These are phyloP conservation scores for Solanum habrochaites DNA, from an alignment of 257 asterid genomes.

Conservation along the genomic window DNA sequence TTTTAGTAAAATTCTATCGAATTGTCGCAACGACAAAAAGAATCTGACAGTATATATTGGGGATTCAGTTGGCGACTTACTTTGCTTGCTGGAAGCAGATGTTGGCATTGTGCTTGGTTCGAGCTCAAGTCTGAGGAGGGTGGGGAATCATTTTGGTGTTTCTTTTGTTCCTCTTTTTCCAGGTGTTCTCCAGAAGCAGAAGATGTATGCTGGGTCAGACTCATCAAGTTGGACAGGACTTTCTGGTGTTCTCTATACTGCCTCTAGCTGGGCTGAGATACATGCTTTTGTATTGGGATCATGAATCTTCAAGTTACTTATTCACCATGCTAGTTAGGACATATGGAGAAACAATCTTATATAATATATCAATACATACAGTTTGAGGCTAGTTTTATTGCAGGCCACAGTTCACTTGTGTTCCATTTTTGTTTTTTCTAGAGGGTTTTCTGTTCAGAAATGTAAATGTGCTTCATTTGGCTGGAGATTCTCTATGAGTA, in stretches of 20 bases:
- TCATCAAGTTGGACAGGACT: conserved; percentile 47
- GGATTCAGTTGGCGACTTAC: conserved; percentile 94
- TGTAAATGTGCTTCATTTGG: conserved; percentile 6
- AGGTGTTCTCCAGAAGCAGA: conserved; percentile 65
- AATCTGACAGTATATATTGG: conserved; percentile 65
- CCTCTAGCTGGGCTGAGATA: conserved; percentile 84
- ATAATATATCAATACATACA: background rate
- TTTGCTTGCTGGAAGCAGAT: conserved; percentile 90
- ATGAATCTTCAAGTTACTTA: background rate
- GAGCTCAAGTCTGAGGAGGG: conserved; percentile 61
- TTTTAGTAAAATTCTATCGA: conserved; percentile 34
- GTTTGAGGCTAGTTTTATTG: conserved; percentile 3
- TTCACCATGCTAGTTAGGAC: background rate
- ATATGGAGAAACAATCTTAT: background rate
- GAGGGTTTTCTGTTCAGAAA: background rate
- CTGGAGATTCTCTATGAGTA: background rate
- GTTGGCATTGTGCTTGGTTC: conserved; percentile 80
- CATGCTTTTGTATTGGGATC: conserved; percentile 66
- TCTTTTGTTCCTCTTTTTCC: conserved; percentile 57
- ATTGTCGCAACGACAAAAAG: conserved; percentile 30
- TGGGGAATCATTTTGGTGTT: conserved; percentile 78
- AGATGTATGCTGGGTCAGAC: conserved; percentile 17
- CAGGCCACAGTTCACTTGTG: background rate
- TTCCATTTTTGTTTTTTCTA: background rate
- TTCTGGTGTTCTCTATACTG: conserved; percentile 76